Evolutionary conservation across 768 basidiomycete species (phyloP), one percentile per base, ranked within the genome.

Genomic region (Leucocoprinus birnbaumii): DNA sequence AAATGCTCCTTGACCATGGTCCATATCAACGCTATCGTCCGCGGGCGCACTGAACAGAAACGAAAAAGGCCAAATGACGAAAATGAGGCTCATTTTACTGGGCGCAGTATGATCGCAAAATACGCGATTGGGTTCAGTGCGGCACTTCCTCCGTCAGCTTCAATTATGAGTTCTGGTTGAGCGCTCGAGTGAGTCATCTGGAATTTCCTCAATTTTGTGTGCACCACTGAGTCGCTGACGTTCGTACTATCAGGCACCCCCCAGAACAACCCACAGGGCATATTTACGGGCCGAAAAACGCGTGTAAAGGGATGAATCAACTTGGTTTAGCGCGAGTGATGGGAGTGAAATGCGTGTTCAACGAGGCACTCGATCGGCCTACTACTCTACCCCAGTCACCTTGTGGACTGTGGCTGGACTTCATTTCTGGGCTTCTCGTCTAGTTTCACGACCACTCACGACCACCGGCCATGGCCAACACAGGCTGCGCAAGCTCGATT

Each of bases 291-390:
- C 53, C 46, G 53, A 26, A 21, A 47, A 38, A 31, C 13, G 53
- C 37, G 53, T 53, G 52, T 48, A 31, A 55, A 54, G 53, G 53
- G 53, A 48, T 37, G 53, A 22, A 22, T 22, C 11, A 45, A 34
- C 31, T 31, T 38, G 41, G 45, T 55, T 40, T 48, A 27, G 53
- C 38, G 35, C 27, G 19, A 14, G 42, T 34, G 45, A 48, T 31
- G 37, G 53, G 11, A 31, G 6, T 31, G 31, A 55, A 55, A 55
- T 55, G 53, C 13, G 53, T 19, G 16, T 16, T 13, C 53, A 40
- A 31, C 26, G 45, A 55, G 53, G 53, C 53, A 53, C 13, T 11
- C 21, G 31, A 13, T 14, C 31, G 13, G 27, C 25, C 35, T 4
- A 13, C 22, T 6, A 24, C 45, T 22, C 44, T 43, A 42, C 27